Base-by-base conservation (phyloP, 345 rosid genomes). In the Aethionema arabicum region DNA sequence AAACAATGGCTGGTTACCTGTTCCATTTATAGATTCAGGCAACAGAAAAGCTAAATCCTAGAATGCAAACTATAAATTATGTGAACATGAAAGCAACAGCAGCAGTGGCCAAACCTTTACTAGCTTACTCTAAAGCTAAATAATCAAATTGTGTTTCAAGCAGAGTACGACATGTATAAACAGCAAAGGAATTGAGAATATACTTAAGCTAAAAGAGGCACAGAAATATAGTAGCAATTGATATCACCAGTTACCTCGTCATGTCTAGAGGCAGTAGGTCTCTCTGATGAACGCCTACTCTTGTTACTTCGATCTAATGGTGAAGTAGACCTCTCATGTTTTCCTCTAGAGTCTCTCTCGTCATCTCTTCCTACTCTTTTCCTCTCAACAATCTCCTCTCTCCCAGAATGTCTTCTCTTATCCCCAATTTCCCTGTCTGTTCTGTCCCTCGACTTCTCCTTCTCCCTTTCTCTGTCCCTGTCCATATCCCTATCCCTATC, bases 231-330 rank as follows among this genome's bases (percentile, higher is more conserved):
- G 39, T 50, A 52, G 60, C 68, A 61, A 40, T 69, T 56, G 73
- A 68, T 70, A 75, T 77, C 72, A 81, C 62, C 74, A 74, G 74
- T 68, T 70, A 89, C 98, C 97, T 92, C 87, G 32, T 79, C 80
- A 44, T 44, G 83, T 41, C 75, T 72, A 72, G 57, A 32, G 40
- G 14, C 66, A 52, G 42, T 1, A 64, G 45, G 11, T 51, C 62
- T 72, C 6, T 72, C 75, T n/a, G 46, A 39, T 45, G 75, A 72
- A 32, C 21, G 61, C 51, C 40, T 48, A 56, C 80, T 75, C 32
- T 56, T 70, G 73, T 69, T 78, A 65, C 69, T 63, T 49, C 61
- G 69, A 48, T 66, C 64, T 37, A 2, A 68, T 3, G 93, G 89
- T 1, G 95, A 88, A 38, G 33, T 72, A 52, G 95, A 87, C 60